A percentile compares a stretch with the other conserved stretches of the same genome.
phyloP scores from a whole-genome alignment of 2,329 filamentous ascomycete species.

The Calonectria multiphialidica region DNA sequence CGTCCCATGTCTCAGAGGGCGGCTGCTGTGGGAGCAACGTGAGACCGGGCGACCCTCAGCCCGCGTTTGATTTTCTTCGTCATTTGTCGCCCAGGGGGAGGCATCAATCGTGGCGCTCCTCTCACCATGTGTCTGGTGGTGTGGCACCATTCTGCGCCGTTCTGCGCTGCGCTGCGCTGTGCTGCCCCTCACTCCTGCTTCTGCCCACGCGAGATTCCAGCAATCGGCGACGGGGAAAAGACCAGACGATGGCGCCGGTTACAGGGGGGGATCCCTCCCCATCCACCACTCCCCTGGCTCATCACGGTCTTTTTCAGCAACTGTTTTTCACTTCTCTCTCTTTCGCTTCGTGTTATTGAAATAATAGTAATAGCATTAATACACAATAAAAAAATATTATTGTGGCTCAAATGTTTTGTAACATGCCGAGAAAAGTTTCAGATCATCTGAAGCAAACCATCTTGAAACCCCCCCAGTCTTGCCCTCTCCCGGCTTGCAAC shows the following conservation, averaged over 20 bases:
- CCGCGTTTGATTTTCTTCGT: constrained; percentile 11
- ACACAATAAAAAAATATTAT: no score
- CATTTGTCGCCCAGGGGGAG: background rate
- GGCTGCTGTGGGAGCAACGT: constrained; percentile 29
- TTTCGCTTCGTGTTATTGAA: background rate
- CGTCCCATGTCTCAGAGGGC: background rate
- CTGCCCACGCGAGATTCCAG: constrained; percentile 2
- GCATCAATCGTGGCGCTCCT: background rate
- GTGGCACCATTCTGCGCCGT: constrained; percentile 13
- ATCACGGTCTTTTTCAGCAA: background rate
- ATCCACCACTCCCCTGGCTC: no score
- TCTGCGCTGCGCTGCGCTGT: background rate
- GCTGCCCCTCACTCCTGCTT: background rate
- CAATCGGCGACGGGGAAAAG: constrained; percentile 6
- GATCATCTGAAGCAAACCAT: background rate
- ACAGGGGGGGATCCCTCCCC: background rate
- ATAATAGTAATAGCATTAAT: background rate
- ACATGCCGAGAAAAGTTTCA: background rate
- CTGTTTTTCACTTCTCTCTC: no score
- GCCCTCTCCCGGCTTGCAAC: background rate
- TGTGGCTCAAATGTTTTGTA: background rate
- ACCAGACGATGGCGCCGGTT: background rate
- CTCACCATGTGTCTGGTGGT: constrained; percentile 26
- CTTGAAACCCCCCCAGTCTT: background rate
- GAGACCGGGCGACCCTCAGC: constrained; percentile 12